These are phyloP conservation scores for Myochromella boudieri DNA, from an alignment of 768 basidiomycete species.

Conservation along the genomic window DNA sequence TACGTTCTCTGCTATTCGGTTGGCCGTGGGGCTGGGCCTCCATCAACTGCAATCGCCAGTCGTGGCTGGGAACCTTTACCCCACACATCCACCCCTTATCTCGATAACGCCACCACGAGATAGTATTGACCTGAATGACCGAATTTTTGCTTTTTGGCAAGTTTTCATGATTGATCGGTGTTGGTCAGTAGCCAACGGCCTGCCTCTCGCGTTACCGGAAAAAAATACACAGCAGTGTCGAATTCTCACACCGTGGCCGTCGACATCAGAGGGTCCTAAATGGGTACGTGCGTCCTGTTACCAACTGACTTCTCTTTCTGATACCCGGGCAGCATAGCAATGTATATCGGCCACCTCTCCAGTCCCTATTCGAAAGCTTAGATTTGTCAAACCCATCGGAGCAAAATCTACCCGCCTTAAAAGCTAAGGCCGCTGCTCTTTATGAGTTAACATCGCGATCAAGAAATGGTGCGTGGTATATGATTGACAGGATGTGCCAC, in stretches of 20 bases:
- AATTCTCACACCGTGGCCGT: constrained; percentile 56
- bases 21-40: constrained; percentile 59
- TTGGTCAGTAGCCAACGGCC: constrained; percentile 55
- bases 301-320: neutral
- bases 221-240: constrained; percentile 44
- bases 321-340: constrained; percentile 15
- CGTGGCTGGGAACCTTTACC: constrained; percentile 9
- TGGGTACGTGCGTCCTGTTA: constrained; percentile 18
- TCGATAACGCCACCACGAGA: constrained; percentile 36
- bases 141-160: constrained; percentile 60
- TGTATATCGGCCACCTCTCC: constrained; percentile 20
- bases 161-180: constrained; percentile 61
- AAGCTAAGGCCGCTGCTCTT: constrained; percentile 50
- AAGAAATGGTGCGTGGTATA: constrained; percentile 32
- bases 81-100: constrained; percentile 22
- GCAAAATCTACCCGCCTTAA: constrained; percentile 38
- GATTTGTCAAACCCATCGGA: constrained; percentile 22
- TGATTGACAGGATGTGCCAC: constrained; percentile 8
- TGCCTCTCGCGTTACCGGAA: constrained; percentile 53
- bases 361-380: constrained; percentile 26
- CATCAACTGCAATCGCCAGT: constrained; percentile 45
- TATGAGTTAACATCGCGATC: constrained; percentile 54
- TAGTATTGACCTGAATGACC: constrained; percentile 42
- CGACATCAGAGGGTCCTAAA: constrained; percentile 19
- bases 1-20: constrained; percentile 57